These are phyloP conservation scores for Marasmius sp. DNA, from an alignment of 1,284 basidiomycete species.

Conservation along the genomic window DNA sequence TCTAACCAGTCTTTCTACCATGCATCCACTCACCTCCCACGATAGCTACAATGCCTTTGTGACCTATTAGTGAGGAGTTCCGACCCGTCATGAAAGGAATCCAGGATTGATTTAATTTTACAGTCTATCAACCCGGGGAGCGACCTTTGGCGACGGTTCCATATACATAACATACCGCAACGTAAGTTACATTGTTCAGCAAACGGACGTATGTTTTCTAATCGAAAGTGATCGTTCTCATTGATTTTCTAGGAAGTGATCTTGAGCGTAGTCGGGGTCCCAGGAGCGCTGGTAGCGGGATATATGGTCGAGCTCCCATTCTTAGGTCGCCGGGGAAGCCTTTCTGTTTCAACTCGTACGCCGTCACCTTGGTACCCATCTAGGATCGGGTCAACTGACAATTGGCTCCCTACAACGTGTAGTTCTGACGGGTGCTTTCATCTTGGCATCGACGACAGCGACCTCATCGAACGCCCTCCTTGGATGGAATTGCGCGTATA, in stretches of 20 bases:
- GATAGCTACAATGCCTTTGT: conserved; percentile 60
- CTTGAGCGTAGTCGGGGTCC: conserved; percentile 63
- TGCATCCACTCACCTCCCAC: not conserved
- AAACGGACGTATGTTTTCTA: no score
- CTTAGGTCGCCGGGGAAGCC: conserved; percentile 63
- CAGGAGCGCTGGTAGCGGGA: conserved; percentile 64
- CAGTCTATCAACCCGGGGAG: conserved; percentile 61
- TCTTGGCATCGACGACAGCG: conserved; percentile 72
- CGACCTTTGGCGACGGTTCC: conserved; percentile 63
- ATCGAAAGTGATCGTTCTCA: not conserved
- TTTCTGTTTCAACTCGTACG: conserved; percentile 52
- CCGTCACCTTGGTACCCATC: conserved; percentile 34
- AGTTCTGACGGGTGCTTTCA: conserved; percentile 72
- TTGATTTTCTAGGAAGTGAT: conserved; percentile 58
- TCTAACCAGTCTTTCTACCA: not conserved
- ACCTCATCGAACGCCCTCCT: conserved; percentile 64
- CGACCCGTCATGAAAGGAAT: not conserved
- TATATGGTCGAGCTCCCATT: conserved; percentile 61
- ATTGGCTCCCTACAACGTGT: not conserved
- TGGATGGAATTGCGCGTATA: conserved; percentile 68
- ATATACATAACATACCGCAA: conserved; percentile 69
- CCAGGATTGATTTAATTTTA: not conserved
- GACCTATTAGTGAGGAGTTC: conserved; percentile 55
- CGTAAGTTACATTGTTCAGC: conserved; percentile 32
- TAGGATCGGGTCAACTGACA: not conserved